Conservation (phyloP, 805 yeast species). For the Saccharomycopsis amapae region DNA sequence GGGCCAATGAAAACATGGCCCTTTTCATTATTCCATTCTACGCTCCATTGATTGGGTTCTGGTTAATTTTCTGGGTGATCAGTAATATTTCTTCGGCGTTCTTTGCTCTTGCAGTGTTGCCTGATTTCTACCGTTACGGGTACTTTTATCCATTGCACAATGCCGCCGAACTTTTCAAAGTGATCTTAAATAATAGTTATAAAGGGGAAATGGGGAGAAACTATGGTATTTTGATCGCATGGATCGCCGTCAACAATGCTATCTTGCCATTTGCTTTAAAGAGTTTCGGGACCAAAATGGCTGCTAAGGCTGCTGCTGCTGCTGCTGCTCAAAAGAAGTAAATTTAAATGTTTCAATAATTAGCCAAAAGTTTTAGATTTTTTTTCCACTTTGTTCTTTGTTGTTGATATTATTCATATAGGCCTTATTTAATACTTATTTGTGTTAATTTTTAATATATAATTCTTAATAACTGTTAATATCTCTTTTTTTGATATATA, state of each 20-base stretch:
- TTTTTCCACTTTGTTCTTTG: neutral
- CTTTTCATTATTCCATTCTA: conserved; percentile 39
- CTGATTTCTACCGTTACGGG: conserved; percentile 41
- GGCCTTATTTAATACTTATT: no score
- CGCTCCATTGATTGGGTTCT: conserved; percentile 60
- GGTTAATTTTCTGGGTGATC: conserved; percentile 61
- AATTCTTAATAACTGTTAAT: no score
- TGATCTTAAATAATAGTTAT: conserved; percentile 48
- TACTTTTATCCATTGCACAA: conserved; percentile 66
- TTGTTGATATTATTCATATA: neutral
- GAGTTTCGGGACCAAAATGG: conserved; percentile 34
- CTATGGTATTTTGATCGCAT: conserved; percentile 50
- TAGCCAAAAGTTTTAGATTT: no score
- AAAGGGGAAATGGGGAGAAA: conserved; percentile 54
- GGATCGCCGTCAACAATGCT: conserved; percentile 47
- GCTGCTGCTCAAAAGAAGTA: neutral
- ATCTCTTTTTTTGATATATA: no score
- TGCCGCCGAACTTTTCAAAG: conserved; percentile 53
- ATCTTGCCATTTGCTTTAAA: conserved; percentile 39
- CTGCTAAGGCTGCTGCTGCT: conserved; percentile 28
- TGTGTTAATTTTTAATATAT: no score
- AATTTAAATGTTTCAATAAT: neutral
- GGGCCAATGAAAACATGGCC: conserved; percentile 54
- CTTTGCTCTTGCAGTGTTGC: conserved; percentile 38
- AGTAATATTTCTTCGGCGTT: conserved; percentile 56